Evolutionary conservation across 78 protist genomes (phyloP).

Genomic region (Dictyostelium purpureum): DNA sequence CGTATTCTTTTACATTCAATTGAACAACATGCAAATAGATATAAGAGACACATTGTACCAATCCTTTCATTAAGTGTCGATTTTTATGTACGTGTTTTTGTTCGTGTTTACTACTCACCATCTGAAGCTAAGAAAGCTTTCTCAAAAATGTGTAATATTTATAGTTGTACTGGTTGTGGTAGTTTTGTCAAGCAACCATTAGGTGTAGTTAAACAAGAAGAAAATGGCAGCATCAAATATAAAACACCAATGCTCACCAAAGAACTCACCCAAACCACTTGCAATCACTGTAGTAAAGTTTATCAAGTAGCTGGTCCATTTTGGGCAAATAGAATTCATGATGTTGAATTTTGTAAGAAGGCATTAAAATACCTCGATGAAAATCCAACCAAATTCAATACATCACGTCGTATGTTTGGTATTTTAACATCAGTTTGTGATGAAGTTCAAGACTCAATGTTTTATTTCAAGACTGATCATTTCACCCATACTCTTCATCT

Average conservation of each 20-base stretch:
- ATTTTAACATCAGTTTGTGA: conserved; percentile 74
- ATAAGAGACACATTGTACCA: conserved; percentile 91
- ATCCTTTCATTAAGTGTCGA: conserved; percentile 92
- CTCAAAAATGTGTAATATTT: conserved; percentile 38
- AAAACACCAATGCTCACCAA: conserved; percentile 19
- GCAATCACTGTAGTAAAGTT: conserved; percentile 22
- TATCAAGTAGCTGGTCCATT: conserved; percentile 92
- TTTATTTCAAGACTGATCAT: conserved; percentile 55
- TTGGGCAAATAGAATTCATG: conserved; percentile 91
- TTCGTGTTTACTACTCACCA: conserved; percentile 76
- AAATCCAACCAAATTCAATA: conserved; percentile 44
- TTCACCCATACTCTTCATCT: conserved; percentile 64
- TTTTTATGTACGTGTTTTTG: conserved; percentile 98
- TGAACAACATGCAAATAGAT: conserved; percentile 84
- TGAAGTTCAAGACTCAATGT: conserved; percentile 90
- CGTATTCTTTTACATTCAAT: conserved; percentile 89
- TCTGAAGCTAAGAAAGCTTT: conserved; percentile 26
- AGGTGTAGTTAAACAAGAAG: conserved; percentile 21
- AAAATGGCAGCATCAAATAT: conserved; percentile 26
- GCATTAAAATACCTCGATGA: conserved; percentile 16
- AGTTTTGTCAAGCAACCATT: conserved; percentile 81
- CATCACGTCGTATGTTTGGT: conserved; percentile 79
- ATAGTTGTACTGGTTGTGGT: conserved; percentile 90
- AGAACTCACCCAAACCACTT: conserved; percentile 1
- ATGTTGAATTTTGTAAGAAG: conserved; percentile 14